Evolutionary conservation across 306 rosid species (phyloP).

Genomic region (Gynostemma pentaphyllum): DNA sequence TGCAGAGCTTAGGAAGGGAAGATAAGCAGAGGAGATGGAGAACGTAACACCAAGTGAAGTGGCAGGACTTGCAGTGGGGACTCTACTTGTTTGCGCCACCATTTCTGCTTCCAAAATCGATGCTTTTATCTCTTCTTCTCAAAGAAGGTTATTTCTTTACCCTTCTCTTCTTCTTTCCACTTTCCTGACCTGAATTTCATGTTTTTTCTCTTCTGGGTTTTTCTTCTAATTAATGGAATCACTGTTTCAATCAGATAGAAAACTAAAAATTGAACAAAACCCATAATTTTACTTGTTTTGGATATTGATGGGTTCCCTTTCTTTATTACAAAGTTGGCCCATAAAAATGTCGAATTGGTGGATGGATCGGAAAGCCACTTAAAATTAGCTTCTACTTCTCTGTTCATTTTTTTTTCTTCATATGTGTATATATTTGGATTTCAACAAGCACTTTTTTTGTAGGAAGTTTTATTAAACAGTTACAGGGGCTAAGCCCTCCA

Average conservation of each 20-base stretch:
- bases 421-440: too few species aligned
- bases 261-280: neutral
- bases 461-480: too few species aligned
- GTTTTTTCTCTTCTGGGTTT: neutral
- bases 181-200: neutral
- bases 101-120: slow-evolving; percentile 77
- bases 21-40: slow-evolving; percentile 33
- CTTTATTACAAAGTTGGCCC: too few species aligned
- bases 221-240: neutral
- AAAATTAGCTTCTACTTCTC: too few species aligned
- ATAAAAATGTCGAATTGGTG: too few species aligned
- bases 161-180: neutral
- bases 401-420: too few species aligned
- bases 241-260: neutral
- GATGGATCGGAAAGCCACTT: neutral
- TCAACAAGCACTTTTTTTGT: too few species aligned
- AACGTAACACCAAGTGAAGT: slow-evolving; percentile 69
- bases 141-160: slow-evolving; percentile 40
- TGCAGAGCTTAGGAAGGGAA: neutral
- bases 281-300: neutral
- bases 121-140: slow-evolving; percentile 71
- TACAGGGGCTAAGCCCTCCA: too few species aligned
- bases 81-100: slow-evolving; percentile 67
- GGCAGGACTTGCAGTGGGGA: slow-evolving; percentile 80
- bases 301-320: neutral